Base-by-base conservation (phyloP, 176 grass and related monocot species). In the Stipa capillata region DNA sequence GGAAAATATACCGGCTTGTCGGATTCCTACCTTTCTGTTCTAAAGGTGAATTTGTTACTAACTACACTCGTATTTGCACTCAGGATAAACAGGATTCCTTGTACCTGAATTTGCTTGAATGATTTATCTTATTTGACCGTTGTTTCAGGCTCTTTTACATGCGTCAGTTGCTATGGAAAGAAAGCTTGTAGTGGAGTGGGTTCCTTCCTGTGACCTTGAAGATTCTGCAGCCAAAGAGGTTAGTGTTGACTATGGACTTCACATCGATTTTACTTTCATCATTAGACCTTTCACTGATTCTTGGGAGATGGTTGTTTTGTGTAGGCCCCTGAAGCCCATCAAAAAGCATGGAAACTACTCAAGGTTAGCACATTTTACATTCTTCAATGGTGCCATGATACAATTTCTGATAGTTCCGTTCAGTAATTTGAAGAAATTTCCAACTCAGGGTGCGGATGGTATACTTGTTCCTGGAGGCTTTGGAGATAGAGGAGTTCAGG, bases 381-480 rank as follows among this genome's bases (percentile, higher is more conserved):
- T 72, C 37, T 73, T n/a, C 33, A 78, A 78, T 76, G 44, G 10
- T 74, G 13, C 65, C 56, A 77, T 64, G 21, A 42, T 64, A 29
- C 40, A 32, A 65, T 72, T 77, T 29, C 48, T 65, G 54, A 56
- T 71, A 76, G 9, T 33, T 73, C 16, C 49, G 61, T 64, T 33
- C 37, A 69, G 67, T 41, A 21, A 56, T 64, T 63, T 80, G n/a
- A 85, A 57, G 3, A 39, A 82, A 72, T 66, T 76, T 79, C 17
- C 55, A 69, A 25, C 65, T 77, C 83, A 99, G 96, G 89, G 78
- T 31, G 96, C 96, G 58, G 88, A 93, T 35, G 92, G 96, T 52
- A 70, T 99, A 85, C 88, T 99, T 9, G 96, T 99, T 60, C 96
- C 96, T 78, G 96, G 96, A 70, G 96, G 96, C 54, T 99, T 99